Evolutionary conservation across 805 yeast genomes (phyloP).

Genomic region (Kluyveromyces siamensis): DNA sequence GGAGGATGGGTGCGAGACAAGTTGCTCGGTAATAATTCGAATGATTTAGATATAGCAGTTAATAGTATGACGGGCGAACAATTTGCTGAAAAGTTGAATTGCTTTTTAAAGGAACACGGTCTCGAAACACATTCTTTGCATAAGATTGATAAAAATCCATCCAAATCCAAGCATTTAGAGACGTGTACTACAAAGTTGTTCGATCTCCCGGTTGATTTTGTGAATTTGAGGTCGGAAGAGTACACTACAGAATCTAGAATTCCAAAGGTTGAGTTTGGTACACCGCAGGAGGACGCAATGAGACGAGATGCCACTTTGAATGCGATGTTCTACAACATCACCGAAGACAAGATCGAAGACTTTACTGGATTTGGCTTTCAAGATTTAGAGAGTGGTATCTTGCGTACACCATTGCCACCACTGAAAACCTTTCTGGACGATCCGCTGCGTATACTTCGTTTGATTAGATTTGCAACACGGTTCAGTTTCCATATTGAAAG

Average conservation of each 20-base stretch:
- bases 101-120: constrained; percentile 35
- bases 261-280: constrained; percentile 78
- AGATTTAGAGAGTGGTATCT: constrained; percentile 60
- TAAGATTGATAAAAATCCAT: constrained; percentile 87
- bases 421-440: constrained; percentile 83
- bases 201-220: constrained; percentile 87
- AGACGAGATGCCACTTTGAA: constrained; percentile 94
- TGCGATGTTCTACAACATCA: constrained; percentile 81
- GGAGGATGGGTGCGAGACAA: constrained; percentile 99
- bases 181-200: constrained; percentile 87
- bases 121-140: constrained; percentile 43
- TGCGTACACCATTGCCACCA: constrained; percentile 86
- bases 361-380: constrained; percentile 66
- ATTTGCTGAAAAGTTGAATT: constrained; percentile 61
- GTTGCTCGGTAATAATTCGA: constrained; percentile 64
- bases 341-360: constrained; percentile 67
- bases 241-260: constrained; percentile 78
- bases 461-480: constrained; percentile 78
- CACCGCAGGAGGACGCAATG: constrained; percentile 84
- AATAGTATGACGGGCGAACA: constrained; percentile 77
- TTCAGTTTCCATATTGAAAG: constrained; percentile 59
- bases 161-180: constrained; percentile 90
- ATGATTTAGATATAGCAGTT: constrained; percentile 89
- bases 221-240: constrained; percentile 79
- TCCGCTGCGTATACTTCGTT: constrained; percentile 80